A percentile compares a stretch with the other conserved stretches of the same genome.
Evolutionary conservation across 495 filamentous ascomycete species (phyloP).

Genomic region (Trichoderma erinaceum): DNA sequence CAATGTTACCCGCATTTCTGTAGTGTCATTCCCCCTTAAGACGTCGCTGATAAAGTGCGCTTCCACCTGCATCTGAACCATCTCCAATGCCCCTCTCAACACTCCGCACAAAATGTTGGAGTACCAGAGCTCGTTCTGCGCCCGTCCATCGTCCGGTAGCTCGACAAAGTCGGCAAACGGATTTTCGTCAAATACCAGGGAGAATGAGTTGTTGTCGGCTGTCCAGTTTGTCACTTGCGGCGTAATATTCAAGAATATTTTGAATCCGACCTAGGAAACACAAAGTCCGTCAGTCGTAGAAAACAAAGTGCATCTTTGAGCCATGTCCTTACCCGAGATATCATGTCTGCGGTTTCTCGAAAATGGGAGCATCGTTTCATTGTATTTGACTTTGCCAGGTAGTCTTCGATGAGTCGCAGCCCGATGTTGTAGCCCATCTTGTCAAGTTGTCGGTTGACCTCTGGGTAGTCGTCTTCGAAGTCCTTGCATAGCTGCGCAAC

Average conservation of each 20-base stretch:
- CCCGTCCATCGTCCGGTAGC: slow-evolving; percentile 88
- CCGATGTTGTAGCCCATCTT: slow-evolving; percentile 99
- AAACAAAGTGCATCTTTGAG: background rate
- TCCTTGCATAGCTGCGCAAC: slow-evolving; percentile 95
- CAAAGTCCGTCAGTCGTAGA: background rate
- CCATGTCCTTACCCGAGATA: slow-evolving; percentile 66
- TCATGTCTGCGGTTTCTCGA: slow-evolving; percentile 91
- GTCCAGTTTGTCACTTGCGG: slow-evolving; percentile 94
- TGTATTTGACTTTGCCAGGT: slow-evolving; percentile 86
- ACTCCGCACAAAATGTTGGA: slow-evolving; percentile 96
- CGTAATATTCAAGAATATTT: slow-evolving; percentile 98
- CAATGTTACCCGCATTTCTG: slow-evolving; percentile 91
- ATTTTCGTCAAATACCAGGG: slow-evolving; percentile 93
- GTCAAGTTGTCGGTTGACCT: slow-evolving; percentile 95
- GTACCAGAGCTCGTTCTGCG: slow-evolving; percentile 97
- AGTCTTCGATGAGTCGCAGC: slow-evolving; percentile 92
- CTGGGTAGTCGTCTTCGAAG: slow-evolving; percentile 83
- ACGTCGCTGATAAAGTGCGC: slow-evolving; percentile 95
- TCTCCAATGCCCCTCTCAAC: slow-evolving; percentile 83
- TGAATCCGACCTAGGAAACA: slow-evolving; percentile 76
- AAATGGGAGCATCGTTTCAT: slow-evolving; percentile 84
- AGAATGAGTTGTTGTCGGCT: slow-evolving; percentile 92
- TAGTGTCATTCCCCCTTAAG: slow-evolving; percentile 87
- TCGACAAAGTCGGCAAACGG: slow-evolving; percentile 96
- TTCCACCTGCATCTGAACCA: slow-evolving; percentile 99